phyloP scores from a whole-genome alignment of 2,329 filamentous ascomycete species.

The Phyllosticta citriasiana region DNA sequence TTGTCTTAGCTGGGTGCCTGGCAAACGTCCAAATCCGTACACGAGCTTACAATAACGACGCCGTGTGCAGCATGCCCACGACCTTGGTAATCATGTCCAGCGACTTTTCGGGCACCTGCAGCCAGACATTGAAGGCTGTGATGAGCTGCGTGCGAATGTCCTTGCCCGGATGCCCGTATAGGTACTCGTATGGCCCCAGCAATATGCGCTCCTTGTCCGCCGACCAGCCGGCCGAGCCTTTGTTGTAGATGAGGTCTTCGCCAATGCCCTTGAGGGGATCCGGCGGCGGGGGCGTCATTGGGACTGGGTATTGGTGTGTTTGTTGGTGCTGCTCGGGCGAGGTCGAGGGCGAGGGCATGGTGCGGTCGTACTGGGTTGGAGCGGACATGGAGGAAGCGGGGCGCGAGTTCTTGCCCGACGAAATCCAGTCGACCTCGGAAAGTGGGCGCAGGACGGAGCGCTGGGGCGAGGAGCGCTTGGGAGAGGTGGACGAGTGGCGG shows the following conservation, averaged over 20 bases:
- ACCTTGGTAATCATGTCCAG: slow-evolving; percentile 68
- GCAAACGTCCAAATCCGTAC: not conserved
- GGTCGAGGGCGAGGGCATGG: slow-evolving; percentile 5
- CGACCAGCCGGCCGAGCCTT: slow-evolving; percentile 47
- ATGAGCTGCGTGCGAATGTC: slow-evolving; percentile 75
- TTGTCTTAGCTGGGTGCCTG: not conserved
- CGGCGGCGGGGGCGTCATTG: slow-evolving; percentile 20
- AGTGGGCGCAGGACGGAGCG: slow-evolving; percentile 24
- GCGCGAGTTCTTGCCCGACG: slow-evolving; percentile 26
- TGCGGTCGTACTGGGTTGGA: slow-evolving; percentile 1
- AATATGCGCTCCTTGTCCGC: slow-evolving; percentile 68
- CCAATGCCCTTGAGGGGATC: slow-evolving; percentile 20
- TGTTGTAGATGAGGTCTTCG: slow-evolving; percentile 33
- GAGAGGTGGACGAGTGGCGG: slow-evolving; percentile 14
- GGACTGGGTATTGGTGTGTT: slow-evolving; percentile 19
- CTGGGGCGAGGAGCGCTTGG: slow-evolving; percentile 6
- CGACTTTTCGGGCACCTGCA: slow-evolving; percentile 60
- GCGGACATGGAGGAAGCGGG: slow-evolving; percentile 6
- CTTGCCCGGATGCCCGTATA: slow-evolving; percentile 70
- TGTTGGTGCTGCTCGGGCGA: slow-evolving; percentile 4
- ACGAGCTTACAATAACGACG: slow-evolving; percentile 53
- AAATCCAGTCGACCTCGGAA: slow-evolving; percentile 30
- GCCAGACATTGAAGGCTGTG: slow-evolving; percentile 69
- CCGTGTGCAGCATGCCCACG: slow-evolving; percentile 77
- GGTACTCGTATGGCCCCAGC: slow-evolving; percentile 70